A percentile compares a stretch with the other conserved stretches of the same genome.
Evolutionary conservation across 805 yeast genomes (phyloP).

Genomic region (Candida saitoana): DNA sequence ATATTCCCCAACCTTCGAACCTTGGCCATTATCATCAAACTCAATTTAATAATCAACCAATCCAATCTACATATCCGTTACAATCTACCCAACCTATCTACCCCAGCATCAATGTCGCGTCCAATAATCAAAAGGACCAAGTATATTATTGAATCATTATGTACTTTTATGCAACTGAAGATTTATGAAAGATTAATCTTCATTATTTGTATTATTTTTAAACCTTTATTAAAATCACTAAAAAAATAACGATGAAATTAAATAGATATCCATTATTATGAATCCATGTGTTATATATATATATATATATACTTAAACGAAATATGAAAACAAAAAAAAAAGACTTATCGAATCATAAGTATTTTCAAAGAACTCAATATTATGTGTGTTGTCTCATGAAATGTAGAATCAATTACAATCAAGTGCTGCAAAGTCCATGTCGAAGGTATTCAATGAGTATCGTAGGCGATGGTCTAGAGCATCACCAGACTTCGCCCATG

Average conservation of each 20-base stretch:
- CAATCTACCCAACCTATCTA: background rate
- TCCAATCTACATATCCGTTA: background rate
- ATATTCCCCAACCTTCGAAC: background rate
- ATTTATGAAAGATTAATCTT: background rate
- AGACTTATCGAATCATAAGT: background rate
- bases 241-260: background rate
- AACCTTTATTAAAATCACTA: background rate
- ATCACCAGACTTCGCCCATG: too few species aligned
- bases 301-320: too few species aligned
- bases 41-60: background rate
- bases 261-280: constrained; percentile 1
- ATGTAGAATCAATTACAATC: background rate
- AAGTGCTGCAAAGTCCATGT: too few species aligned
- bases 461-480: too few species aligned
- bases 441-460: background rate
- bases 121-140: constrained; percentile 1
- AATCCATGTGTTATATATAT: background rate
- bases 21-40: background rate
- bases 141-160: constrained; percentile 1
- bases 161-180: constrained; percentile 1
- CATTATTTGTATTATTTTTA: background rate
- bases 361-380: background rate
- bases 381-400: background rate
- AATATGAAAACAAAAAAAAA: background rate
- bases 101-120: background rate